A percentile compares a stretch with the other conserved stretches of the same genome.
phyloP scores from a whole-genome alignment of 2,329 filamentous ascomycete species.

The Gliomastix tumulicola region DNA sequence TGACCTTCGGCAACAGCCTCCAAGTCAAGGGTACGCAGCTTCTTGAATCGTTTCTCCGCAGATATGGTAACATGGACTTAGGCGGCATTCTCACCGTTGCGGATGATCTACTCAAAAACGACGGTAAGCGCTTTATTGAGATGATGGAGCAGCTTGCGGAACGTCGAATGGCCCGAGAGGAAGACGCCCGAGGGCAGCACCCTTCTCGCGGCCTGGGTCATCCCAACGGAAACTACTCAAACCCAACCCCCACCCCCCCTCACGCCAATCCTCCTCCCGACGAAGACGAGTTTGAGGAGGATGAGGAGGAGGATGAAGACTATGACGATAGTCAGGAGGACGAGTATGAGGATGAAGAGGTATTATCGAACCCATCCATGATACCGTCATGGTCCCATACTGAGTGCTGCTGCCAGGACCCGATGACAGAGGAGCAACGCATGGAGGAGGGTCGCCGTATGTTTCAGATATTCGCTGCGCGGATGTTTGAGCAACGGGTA shows the following conservation, averaged over 20 bases:
- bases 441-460: conserved; percentile 98
- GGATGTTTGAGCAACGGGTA: conserved; percentile 98
- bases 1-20: conserved; percentile 95
- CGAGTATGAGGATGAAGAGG: conserved; percentile 73
- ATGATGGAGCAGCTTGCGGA: conserved; percentile 99
- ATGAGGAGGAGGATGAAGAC: conserved; percentile 51
- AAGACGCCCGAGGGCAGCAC: conserved; percentile 65
- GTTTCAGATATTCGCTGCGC: conserved; percentile 96
- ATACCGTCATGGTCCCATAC: conserved; percentile 32
- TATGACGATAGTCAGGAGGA: conserved; percentile 57
- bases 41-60: conserved; percentile 33
- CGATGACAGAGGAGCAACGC: conserved; percentile 95
- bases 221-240: conserved; percentile 52
- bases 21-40: conserved; percentile 74
- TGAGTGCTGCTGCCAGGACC: conserved; percentile 60
- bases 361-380: conserved; percentile 38
- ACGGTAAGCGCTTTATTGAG: conserved; percentile 98
- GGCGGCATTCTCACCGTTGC: conserved; percentile 98
- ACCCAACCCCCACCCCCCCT: no score
- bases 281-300: conserved; percentile 66
- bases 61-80: conserved; percentile 46
- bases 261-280: conserved; percentile 74
- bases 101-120: conserved; percentile 96
- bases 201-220: conserved; percentile 53
- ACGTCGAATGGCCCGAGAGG: conserved; percentile 92